Evolutionary conservation across 768 basidiomycete species (phyloP).

Genomic region (Boletus patriciae): DNA sequence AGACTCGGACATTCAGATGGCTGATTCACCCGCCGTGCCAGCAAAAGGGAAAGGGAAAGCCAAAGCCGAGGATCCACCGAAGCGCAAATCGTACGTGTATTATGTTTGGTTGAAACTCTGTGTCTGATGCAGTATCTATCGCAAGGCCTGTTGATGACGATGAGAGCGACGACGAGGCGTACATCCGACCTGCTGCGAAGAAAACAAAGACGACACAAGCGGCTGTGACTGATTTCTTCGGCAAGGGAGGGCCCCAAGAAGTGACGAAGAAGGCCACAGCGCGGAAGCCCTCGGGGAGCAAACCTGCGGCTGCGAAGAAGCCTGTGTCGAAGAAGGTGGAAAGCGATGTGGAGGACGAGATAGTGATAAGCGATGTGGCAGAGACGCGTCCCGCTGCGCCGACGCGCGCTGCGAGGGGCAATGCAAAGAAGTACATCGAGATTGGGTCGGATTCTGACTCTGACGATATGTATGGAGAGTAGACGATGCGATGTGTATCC

Average conservation of each 20-base stretch:
- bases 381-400: slow-evolving; percentile 44
- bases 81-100: slow-evolving; percentile 66
- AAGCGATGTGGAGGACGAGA: slow-evolving; percentile 41
- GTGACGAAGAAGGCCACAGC: slow-evolving; percentile 40
- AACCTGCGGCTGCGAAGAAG: slow-evolving; percentile 59
- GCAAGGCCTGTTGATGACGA: slow-evolving; percentile 35
- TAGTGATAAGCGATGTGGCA: slow-evolving; percentile 43
- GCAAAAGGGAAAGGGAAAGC: slow-evolving; percentile 48
- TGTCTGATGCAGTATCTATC: slow-evolving; percentile 8
- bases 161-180: slow-evolving; percentile 44
- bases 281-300: slow-evolving; percentile 58
- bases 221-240: slow-evolving; percentile 61
- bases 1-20: slow-evolving; percentile 41
- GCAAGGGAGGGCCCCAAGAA: slow-evolving; percentile 41
- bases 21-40: slow-evolving; percentile 21
- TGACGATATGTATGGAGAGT: slow-evolving; percentile 47
- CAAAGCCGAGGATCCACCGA: slow-evolving; percentile 39
- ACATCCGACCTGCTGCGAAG: slow-evolving; percentile 51
- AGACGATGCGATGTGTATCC: neutral
- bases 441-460: slow-evolving; percentile 52
- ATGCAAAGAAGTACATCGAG: slow-evolving; percentile 64
- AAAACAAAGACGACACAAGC: slow-evolving; percentile 46
- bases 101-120: neutral
- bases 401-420: slow-evolving; percentile 48
- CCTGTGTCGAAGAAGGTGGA: slow-evolving; percentile 38